Conservation (phyloP, 805 yeast genomes). For the Candida michaelii region DNA sequence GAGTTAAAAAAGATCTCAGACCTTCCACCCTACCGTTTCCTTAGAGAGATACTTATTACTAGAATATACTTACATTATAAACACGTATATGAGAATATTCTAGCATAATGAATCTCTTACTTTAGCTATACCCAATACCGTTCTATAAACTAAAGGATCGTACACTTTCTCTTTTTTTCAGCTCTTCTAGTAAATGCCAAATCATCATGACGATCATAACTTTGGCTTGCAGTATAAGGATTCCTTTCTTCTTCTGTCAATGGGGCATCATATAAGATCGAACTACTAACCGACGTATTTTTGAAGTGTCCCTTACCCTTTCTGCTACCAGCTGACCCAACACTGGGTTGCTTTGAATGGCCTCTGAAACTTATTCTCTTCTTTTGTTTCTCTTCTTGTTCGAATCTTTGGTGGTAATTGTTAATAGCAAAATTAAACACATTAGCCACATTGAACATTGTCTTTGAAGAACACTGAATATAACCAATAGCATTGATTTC, state of each 20-base stretch:
- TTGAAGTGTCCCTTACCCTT: constrained; percentile 37
- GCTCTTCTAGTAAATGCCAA: constrained; percentile 39
- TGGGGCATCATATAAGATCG: constrained; percentile 39
- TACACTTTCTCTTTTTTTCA: constrained; percentile 32
- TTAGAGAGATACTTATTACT: too few species aligned
- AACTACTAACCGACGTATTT: constrained; percentile 36
- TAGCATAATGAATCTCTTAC: too few species aligned
- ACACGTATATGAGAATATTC: too few species aligned
- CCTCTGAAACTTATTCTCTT: constrained; percentile 38
- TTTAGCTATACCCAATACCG: too few species aligned
- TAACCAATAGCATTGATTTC: constrained; percentile 70
- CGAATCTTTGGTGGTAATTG: constrained; percentile 42
- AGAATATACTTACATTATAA: too few species aligned
- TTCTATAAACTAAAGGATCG: constrained; percentile 24
- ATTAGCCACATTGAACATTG: constrained; percentile 61
- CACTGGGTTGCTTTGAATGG: constrained; percentile 24
- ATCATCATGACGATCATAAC: constrained; percentile 36
- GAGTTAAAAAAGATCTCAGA: too few species aligned
- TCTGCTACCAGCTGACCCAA: constrained; percentile 20
- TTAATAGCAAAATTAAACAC: constrained; percentile 65
- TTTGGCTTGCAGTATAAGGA: constrained; percentile 27
- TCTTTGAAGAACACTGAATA: constrained; percentile 77
- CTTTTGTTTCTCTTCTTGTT: constrained; percentile 35
- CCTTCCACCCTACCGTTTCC: too few species aligned
- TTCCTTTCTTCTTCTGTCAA: constrained; percentile 41